Base-by-base conservation (phyloP, 2,329 filamentous ascomycete genomes). In the Fusarium sp. region DNA sequence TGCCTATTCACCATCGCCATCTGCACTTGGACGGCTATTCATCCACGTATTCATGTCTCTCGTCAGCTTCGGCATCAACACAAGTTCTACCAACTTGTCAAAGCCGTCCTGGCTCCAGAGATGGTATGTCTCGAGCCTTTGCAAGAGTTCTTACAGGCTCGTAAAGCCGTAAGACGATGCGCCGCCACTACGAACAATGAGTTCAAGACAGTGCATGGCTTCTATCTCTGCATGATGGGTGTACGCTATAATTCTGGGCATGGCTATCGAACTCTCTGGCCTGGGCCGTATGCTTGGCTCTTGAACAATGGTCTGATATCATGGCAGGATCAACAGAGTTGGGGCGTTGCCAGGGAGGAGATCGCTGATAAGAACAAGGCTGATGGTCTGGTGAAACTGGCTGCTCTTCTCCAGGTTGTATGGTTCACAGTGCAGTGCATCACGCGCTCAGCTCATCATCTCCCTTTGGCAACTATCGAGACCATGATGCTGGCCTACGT, bases 301-400 rank as follows among this genome's bases (percentile, higher is more conserved):
- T 52, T 65, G n/a, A 65, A 66, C 22, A 68, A 58, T 24, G 54
- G 65, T 15, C 36, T 59, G 32, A 24, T 54, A 20, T 59, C 52
- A 8, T 59, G 52, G 60, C 26, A 64, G 11, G 18, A 41, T 22
- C 45, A 65, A 9, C 48, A 52, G 13, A 32, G 20, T n/a, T 69
- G 50, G 38, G 50, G 55, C 15, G 39, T 62, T 24, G 42, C 55
- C 20, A 51, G 15, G 28, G 56, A 61, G 18, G 50, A 62, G 24
- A 67, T 69, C 4, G 44, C 51, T 22, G 62, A 67, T n/a, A 68
- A 62, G 28, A 69, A 61, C 50, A 67, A 69, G 28, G 66, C 50
- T 4, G 62, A 67, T 12, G 62, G 50, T 24, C 24, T 55, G 20
- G 57, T 68, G 22, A 68, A 68, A 17, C 28, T 63, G 32, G 64